Conservation (phyloP, 2,329 filamentous ascomycete genomes). For the Orbilia brochopaga region DNA sequence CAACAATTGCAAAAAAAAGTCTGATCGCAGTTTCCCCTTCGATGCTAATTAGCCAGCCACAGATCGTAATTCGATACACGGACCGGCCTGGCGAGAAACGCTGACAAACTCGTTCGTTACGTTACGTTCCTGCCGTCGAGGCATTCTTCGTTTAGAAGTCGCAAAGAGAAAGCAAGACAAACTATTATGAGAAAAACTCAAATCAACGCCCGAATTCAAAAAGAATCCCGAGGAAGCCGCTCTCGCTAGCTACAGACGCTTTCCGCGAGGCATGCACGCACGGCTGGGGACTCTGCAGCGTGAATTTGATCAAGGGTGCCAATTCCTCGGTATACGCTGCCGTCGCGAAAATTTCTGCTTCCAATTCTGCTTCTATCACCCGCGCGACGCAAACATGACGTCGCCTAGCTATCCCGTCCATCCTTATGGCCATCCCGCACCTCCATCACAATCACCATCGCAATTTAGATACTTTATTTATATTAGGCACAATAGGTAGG, state of each 20-base stretch:
- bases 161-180: too few species aligned
- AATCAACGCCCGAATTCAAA: background rate
- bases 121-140: constrained; percentile 7
- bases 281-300: background rate
- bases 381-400: background rate
- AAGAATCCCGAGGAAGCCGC: constrained; percentile 27
- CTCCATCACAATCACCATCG: too few species aligned
- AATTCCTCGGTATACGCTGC: background rate
- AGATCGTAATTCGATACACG: too few species aligned
- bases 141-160: constrained; percentile 32
- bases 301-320: background rate
- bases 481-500: background rate
- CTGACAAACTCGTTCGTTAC: background rate
- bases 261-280: background rate
- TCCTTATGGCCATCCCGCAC: too few species aligned
- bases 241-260: constrained; percentile 30
- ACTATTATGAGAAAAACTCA: constrained; percentile 16
- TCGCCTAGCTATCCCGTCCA: too few species aligned
- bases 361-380: background rate
- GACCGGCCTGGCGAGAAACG: background rate
- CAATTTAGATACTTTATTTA: background rate
- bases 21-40: constrained; percentile 40
- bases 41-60: constrained; percentile 16
- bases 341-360: too few species aligned
- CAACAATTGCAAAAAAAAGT: background rate